A percentile compares a stretch with the other conserved stretches of the same genome.
phyloP scores from a whole-genome alignment of 129 eudicot genomes.

The Flaveria bidentis region DNA sequence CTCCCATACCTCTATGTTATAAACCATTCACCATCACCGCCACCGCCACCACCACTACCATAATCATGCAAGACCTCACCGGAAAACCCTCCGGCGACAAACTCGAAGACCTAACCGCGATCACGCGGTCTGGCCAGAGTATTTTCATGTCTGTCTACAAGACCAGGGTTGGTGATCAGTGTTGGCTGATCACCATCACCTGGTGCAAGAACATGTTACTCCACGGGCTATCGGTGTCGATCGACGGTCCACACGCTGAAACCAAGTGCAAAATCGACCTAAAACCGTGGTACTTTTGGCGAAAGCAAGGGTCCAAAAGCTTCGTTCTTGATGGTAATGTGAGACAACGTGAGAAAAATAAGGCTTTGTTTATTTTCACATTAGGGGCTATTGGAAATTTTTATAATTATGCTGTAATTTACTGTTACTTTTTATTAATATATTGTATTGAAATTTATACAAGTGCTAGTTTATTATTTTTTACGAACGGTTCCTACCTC shows the following conservation, averaged over 20 bases:
- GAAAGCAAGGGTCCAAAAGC: slow-evolving; percentile 81
- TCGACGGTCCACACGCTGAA: slow-evolving; percentile 58
- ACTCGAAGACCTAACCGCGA: slow-evolving; percentile 48
- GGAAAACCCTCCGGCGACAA: slow-evolving; percentile 57
- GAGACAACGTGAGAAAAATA: too few relatives aligned
- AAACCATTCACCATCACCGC: background rate
- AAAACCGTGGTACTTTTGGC: slow-evolving; percentile 97
- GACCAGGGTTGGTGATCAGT: slow-evolving; percentile 64
- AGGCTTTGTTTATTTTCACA: too few relatives aligned
- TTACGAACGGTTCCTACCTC: too few relatives aligned
- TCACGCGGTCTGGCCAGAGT: slow-evolving; percentile 77
- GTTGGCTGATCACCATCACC: slow-evolving; percentile 76
- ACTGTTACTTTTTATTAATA: too few relatives aligned
- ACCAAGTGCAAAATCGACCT: slow-evolving; percentile 83
- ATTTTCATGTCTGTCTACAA: slow-evolving; percentile 72
- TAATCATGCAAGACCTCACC: slow-evolving; percentile 51
- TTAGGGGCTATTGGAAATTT: too few relatives aligned
- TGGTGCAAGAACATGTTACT: slow-evolving; percentile 96
- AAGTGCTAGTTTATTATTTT: too few relatives aligned
- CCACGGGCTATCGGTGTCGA: slow-evolving; percentile 81
- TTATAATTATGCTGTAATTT: too few relatives aligned
- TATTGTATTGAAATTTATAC: too few relatives aligned
- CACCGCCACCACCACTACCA: background rate
- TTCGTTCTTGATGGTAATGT: slow-evolving; percentile 50
- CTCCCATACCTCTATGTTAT: slow-evolving; percentile 36